Evolutionary conservation across 1,139 yeast species (phyloP).

Genomic region (Suhomyces ambrosiae): DNA sequence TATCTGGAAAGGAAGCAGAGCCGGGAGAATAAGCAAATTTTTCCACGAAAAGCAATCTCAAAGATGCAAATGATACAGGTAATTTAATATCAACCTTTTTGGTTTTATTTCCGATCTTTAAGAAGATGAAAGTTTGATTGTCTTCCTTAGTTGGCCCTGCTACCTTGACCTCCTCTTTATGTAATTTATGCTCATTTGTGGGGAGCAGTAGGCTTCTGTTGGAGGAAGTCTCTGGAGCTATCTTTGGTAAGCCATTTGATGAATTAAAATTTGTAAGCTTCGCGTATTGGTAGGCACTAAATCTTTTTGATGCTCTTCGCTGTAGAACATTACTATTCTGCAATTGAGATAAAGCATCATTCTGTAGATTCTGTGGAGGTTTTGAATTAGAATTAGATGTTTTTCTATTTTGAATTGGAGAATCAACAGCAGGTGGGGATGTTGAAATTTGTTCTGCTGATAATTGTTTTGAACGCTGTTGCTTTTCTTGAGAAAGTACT

Average conservation of each 20-base stretch:
- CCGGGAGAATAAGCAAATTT: slow-evolving; percentile 85
- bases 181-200: slow-evolving; percentile 2
- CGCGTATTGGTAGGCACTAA: slow-evolving; percentile 91
- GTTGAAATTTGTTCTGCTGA: slow-evolving; percentile 2
- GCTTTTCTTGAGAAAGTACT: slow-evolving; percentile 31
- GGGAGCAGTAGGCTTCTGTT: slow-evolving; percentile 3
- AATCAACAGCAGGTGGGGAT: slow-evolving; percentile 4
- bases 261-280: slow-evolving; percentile 62
- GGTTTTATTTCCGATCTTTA: slow-evolving; percentile 59
- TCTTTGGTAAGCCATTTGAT: slow-evolving; percentile 16
- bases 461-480: slow-evolving; percentile 11
- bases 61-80: slow-evolving; percentile 61
- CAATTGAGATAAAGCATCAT: slow-evolving; percentile 69
- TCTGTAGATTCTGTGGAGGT: slow-evolving; percentile 11
- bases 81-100: slow-evolving; percentile 58
- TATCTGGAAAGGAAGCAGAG: slow-evolving; percentile 71
- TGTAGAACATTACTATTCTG: slow-evolving; percentile 82
- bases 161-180: not conserved
- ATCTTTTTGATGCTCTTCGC: slow-evolving; percentile 88
- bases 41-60: slow-evolving; percentile 79
- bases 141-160: not conserved
- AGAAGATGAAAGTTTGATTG: slow-evolving; percentile 37
- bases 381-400: slow-evolving; percentile 8
- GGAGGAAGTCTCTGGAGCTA: slow-evolving; percentile 9
- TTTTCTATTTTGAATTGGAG: slow-evolving; percentile 9